Evolutionary conservation across 176 grass and related monocot genomes (phyloP).

Genomic region (Eragrostis nindensis): DNA sequence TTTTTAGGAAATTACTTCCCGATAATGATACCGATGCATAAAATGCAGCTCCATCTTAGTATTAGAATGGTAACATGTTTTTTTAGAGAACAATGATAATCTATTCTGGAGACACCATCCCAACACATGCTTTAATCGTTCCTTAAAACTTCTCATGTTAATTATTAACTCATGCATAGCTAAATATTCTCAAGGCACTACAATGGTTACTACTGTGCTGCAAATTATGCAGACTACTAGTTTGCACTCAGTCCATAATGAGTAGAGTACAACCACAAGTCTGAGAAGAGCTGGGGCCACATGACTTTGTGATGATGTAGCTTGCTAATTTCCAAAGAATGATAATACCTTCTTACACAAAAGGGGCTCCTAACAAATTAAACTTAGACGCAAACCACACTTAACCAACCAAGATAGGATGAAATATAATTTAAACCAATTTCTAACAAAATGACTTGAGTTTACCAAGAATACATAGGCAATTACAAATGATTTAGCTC

Average conservation of each 20-base stretch:
- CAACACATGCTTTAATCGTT: neutral
- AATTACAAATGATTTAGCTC: too few relatives aligned
- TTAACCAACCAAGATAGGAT: too few relatives aligned
- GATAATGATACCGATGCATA: neutral
- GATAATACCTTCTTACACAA: too few relatives aligned
- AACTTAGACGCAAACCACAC: too few relatives aligned
- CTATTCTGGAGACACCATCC: neutral
- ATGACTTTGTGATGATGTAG: too few relatives aligned
- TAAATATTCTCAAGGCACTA: neutral
- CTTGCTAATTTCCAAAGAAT: too few relatives aligned
- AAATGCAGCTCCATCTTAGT: neutral
- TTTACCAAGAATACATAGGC: too few relatives aligned
- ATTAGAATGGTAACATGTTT: too few relatives aligned
- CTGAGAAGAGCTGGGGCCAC: neutral
- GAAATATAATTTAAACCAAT: too few relatives aligned
- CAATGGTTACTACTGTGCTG: neutral
- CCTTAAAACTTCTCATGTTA: neutral
- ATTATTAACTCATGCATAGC: neutral
- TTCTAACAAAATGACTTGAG: too few relatives aligned
- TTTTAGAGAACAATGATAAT: neutral
- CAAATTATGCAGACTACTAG: neutral
- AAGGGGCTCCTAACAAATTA: too few relatives aligned
- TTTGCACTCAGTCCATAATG: neutral
- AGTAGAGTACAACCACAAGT: too few relatives aligned
- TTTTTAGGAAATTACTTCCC: constrained; percentile 2